Base-by-base conservation (phyloP, 441 rosid species). In the Mallotus repandus region DNA sequence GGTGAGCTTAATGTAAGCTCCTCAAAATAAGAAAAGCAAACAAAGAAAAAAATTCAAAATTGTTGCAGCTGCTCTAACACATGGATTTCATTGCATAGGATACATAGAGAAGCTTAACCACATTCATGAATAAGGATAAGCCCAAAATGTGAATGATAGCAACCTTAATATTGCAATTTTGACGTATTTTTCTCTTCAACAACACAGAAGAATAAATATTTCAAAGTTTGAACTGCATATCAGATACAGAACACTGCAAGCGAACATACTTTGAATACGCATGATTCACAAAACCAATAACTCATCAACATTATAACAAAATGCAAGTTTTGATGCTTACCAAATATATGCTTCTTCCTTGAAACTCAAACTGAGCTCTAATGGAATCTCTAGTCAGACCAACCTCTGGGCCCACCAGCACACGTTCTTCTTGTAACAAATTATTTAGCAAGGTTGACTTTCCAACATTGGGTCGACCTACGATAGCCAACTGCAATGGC, bases 321-420 rank as follows among this genome's bases (percentile, higher is more conserved):
- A 18, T 18, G 50, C 38, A 13, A 35, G 71, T 48, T 41, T 38
- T 1, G 18, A 54, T 54, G 45, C 84, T 53, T 84, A 94, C 99
- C 93, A 94, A 71, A 83, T 89, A 94, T 68, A 94, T 78, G 14
- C 85, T 91, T 84, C 97, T 90, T 46, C 92, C 99, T 76, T 90
- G 84, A 85, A 73, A 90, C 64, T 93, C 76, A 76, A 95, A 95
- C 63, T 90, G 88, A 45, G 89, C 95, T 84, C 99, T 89, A 73
- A 95, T 84, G 73, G 97, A 88, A 86, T 93, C 99, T 84, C 99
- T 84, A 9, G 99, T 95, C 81, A 95, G 84, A 79, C 99, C 98
- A 79, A 93, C 93, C 81, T 95, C 97, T 48, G 98, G 98, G 77
- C 99, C 99, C 43, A 93, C 99, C 78, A 93, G 80, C 65, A 95